Base-by-base conservation (phyloP, 2,329 filamentous ascomycete species). In the Claviceps sorghi region DNA sequence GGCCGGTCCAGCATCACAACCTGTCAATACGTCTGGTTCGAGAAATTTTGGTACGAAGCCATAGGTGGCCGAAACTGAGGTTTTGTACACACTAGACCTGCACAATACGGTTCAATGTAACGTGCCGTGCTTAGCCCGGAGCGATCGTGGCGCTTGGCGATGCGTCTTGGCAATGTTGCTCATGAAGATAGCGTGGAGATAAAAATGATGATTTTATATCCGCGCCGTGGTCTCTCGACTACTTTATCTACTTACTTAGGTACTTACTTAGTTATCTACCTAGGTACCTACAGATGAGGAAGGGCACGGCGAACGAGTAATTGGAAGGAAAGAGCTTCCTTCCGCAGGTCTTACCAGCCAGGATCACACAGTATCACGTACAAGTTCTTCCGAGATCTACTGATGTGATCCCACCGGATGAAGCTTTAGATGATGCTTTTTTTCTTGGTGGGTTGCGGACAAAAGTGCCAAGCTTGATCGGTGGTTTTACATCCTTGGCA, bases 381-480 rank as follows among this genome's bases (percentile, higher is more conserved):
- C 43, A 42, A 34, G 21, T 38, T 48, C 22, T 49, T 50, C 48
- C 52, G 48, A 50, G 10, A 34, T 26, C n/a, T 34, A n/a, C 42
- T 46, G 22, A 42, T 32, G 30, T 13, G 15, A 15, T 32, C 7
- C 7, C 29, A 34, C 29, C 6, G 4, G 29, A 47, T 29, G 44
- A 47, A 34, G 44, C 17, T 21, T 11, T 19, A 21, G n/a, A 47
- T 21, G 29, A 21, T 13, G 11, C 34, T 17, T 52, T 48, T 17
- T 52, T 48, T 21, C 19, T 48, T n/a, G 21, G n/a, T 36, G 32
- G 34, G 26, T 17, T 34, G 21, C 34, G 8, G 41, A 34, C 30
- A 41, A 53, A 49, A 45, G 51, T 46, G 47, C 51, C 51, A 40
- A 49, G 11, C 26, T 22, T 32, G 29, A 29, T 46, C 49, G 32